Conservation (phyloP, 306 rosid genomes). For the Hippophae gyantsensis region DNA sequence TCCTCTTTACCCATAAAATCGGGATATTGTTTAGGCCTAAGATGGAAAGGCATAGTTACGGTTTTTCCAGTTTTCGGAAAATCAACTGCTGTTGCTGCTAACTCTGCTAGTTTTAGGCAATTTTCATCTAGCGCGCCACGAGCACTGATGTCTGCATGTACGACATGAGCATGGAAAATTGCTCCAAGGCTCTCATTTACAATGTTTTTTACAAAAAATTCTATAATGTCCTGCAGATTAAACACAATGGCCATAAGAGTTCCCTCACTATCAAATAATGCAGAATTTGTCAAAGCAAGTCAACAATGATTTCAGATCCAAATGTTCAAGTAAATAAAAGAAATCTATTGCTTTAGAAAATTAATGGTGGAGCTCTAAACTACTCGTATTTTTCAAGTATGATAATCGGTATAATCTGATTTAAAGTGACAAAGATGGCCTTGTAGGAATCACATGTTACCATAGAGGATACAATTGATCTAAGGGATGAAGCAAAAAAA, state of each 20-base stretch:
- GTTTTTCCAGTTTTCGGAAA: conserved; percentile 74
- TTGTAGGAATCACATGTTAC: too few relatives aligned
- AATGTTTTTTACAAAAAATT: conserved; percentile 60
- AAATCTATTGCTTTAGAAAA: too few relatives aligned
- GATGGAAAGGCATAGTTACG: conserved; percentile 44
- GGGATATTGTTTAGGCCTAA: conserved; percentile 80
- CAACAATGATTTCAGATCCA: background rate
- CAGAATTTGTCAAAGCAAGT: background rate
- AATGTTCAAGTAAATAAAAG: too few relatives aligned
- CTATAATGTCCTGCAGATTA: conserved; percentile 52
- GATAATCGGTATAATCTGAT: too few relatives aligned
- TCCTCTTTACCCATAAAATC: conserved; percentile 84
- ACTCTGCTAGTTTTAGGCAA: conserved; percentile 58
- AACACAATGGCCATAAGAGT: conserved; percentile 10
- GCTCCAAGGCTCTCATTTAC: conserved; percentile 62
- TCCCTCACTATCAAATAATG: background rate
- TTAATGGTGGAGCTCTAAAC: too few relatives aligned
- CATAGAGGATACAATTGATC: too few relatives aligned
- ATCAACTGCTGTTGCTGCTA: conserved; percentile 87
- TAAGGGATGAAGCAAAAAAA: too few relatives aligned
- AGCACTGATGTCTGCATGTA: conserved; percentile 72
- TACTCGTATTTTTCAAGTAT: too few relatives aligned
- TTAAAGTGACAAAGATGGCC: too few relatives aligned
- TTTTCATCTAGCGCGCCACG: conserved; percentile 61
- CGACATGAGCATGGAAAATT: conserved; percentile 91